phyloP scores from a whole-genome alignment of 257 asterid species.

The Plantago ovata region DNA sequence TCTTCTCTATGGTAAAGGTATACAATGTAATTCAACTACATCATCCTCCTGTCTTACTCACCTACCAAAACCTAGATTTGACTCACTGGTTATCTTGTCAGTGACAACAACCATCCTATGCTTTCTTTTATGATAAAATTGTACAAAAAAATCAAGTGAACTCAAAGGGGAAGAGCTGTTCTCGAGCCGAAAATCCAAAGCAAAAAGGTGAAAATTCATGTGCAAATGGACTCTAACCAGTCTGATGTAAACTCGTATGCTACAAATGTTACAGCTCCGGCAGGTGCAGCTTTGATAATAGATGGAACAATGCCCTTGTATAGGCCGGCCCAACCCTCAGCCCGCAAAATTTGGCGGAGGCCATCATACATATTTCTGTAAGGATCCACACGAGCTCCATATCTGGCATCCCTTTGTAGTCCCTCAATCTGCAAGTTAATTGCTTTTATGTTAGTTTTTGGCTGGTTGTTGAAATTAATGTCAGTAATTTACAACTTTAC shows the following conservation, averaged over 20 bases:
- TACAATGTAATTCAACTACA: too few relatives aligned
- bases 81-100: too few relatives aligned
- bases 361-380: slow-evolving; percentile 73
- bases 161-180: neutral
- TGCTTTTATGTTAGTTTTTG: neutral
- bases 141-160: too few relatives aligned
- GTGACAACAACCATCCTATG: too few relatives aligned
- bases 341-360: slow-evolving; percentile 39
- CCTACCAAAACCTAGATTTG: too few relatives aligned
- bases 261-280: slow-evolving; percentile 96
- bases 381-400: slow-evolving; percentile 86
- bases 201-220: slow-evolving; percentile 18
- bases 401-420: slow-evolving; percentile 68
- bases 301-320: slow-evolving; percentile 95
- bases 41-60: too few relatives aligned
- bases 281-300: slow-evolving; percentile 88
- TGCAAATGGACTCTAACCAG: slow-evolving; percentile 62
- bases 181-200: neutral
- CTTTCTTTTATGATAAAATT: too few relatives aligned
- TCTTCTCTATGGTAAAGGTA: too few relatives aligned
- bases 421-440: slow-evolving; percentile 65
- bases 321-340: slow-evolving; percentile 81
- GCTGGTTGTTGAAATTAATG: too few relatives aligned
- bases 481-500: too few relatives aligned
- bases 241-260: slow-evolving; percentile 74